Conservation (phyloP, 2,329 filamentous ascomycete species). For the Colletotrichum cuscutae region DNA sequence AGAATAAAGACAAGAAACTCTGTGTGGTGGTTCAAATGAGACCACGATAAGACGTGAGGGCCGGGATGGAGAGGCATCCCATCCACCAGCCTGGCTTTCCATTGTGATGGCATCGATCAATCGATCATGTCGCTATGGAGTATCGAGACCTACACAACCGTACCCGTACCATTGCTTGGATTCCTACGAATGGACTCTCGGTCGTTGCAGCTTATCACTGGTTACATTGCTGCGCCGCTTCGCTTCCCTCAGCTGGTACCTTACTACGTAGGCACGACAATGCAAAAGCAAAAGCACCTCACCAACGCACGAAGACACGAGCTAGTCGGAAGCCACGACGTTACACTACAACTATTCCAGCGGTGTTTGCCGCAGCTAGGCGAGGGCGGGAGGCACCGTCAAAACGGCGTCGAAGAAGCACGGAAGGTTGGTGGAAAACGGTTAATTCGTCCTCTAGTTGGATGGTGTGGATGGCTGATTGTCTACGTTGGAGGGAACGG, state of each 20-base stretch:
- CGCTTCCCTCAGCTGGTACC: neutral
- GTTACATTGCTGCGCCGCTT: neutral
- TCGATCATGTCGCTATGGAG: neutral
- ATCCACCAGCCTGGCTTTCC: neutral
- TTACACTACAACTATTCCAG: neutral
- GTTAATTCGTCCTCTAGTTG: neutral
- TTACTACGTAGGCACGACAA: neutral
- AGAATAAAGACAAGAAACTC: neutral
- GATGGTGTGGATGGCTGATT: neutral
- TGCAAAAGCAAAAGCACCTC: neutral
- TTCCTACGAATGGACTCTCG: neutral
- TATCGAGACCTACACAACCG: neutral
- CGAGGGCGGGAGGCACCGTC: neutral
- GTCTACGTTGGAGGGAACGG: too few species aligned
- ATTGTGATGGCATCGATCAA: neutral
- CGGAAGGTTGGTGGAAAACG: conserved; percentile 6
- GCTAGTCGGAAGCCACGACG: neutral
- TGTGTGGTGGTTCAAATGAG: neutral
- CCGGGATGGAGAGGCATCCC: too few species aligned
- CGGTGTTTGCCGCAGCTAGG: neutral
- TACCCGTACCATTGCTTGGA: neutral
- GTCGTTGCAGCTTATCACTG: neutral
- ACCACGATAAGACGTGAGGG: neutral
- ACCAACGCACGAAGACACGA: neutral
- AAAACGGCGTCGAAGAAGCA: conserved; percentile 5